phyloP scores from a whole-genome alignment of 331 rosid species.

The Phaseolus coccineus region DNA sequence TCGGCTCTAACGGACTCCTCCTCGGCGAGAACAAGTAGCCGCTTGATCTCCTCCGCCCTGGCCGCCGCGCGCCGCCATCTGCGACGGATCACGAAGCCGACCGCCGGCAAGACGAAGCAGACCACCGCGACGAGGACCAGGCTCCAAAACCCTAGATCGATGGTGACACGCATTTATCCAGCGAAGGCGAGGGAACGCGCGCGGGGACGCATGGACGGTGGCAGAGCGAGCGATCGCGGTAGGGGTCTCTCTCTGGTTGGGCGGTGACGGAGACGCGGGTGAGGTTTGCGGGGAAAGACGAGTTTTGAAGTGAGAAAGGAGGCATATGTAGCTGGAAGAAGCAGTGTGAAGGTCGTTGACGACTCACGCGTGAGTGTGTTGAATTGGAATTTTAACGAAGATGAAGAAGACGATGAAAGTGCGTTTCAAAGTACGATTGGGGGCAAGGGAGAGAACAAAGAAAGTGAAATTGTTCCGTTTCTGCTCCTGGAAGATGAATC shows the following conservation, averaged over 20 bases:
- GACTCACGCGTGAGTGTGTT: neutral
- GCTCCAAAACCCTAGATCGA: constrained; percentile 82
- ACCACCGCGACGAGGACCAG: constrained; percentile 48
- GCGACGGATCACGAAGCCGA: constrained; percentile 51
- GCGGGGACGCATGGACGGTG: constrained; percentile 43
- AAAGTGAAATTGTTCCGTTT: neutral
- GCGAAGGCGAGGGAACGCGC: constrained; percentile 46
- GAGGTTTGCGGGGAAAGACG: constrained; percentile 4
- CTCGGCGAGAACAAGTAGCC: constrained; percentile 68
- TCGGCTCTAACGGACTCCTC: constrained; percentile 83
- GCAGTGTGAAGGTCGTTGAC: neutral
- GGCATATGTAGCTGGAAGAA: constrained; percentile 39
- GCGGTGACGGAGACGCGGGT: constrained; percentile 22
- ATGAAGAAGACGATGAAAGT: neutral
- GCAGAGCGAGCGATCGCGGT: constrained; percentile 45
- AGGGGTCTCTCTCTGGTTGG: constrained; percentile 3
- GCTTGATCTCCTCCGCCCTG: constrained; percentile 76
- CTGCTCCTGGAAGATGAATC: neutral
- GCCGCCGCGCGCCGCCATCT: constrained; percentile 67
- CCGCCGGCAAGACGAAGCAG: constrained; percentile 55
- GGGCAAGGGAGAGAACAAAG: neutral
- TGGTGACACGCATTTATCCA: constrained; percentile 77
- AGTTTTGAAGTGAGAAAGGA: constrained; percentile 21
- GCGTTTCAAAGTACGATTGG: neutral
- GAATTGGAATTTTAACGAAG: neutral